phyloP scores from a whole-genome alignment of 306 rosid genomes.

The Chamaecrista fasciculata region DNA sequence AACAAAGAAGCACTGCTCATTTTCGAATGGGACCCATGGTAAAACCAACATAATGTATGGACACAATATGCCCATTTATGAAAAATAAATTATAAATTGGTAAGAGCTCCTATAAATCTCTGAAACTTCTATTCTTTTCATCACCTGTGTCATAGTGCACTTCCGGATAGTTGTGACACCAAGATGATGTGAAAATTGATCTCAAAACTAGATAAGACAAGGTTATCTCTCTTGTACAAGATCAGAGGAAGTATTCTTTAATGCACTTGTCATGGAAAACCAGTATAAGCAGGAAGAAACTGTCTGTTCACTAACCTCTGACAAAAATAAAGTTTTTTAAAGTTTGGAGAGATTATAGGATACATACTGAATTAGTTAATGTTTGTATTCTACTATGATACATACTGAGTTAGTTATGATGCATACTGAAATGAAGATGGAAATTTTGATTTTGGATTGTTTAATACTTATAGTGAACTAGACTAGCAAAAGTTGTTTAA shows the following conservation, averaged over 20 bases:
- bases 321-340: too few species aligned
- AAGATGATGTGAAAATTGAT: neutral
- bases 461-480: too few species aligned
- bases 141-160: neutral
- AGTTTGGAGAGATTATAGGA: too few species aligned
- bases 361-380: too few species aligned
- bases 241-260: neutral
- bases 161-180: neutral
- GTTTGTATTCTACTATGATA: too few species aligned
- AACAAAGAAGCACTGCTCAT: neutral
- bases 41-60: neutral
- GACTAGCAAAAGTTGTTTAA: too few species aligned
- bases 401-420: too few species aligned
- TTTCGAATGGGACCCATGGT: neutral
- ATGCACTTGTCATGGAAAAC: neutral
- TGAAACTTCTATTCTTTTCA: too few species aligned
- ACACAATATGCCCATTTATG: neutral
- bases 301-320: too few species aligned
- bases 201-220: neutral
- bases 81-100: neutral
- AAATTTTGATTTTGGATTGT: too few species aligned
- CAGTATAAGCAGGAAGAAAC: neutral
- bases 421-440: too few species aligned
- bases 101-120: neutral
- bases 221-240: neutral